Evolutionary conservation across 1,284 basidiomycete genomes (phyloP).

Genomic region (Xanthoconium separans): DNA sequence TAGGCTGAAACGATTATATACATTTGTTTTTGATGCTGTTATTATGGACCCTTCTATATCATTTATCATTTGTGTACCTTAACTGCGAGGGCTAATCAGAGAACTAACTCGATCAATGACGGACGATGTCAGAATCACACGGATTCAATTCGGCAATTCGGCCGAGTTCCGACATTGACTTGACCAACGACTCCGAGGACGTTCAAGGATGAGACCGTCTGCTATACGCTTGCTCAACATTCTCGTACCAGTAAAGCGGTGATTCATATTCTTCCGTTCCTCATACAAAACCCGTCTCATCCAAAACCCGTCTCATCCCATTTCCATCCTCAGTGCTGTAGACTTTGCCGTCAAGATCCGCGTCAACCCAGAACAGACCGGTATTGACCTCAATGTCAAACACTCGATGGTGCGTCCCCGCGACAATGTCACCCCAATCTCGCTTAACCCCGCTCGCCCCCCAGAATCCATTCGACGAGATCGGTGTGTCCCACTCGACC

Average conservation of each 20-base stretch:
- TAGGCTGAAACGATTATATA: not conserved
- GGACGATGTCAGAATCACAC: no score
- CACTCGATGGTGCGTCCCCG: slow-evolving; percentile 86
- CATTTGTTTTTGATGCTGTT: no score
- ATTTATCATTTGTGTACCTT: not conserved
- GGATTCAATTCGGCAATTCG: not conserved
- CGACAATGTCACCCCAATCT: not conserved
- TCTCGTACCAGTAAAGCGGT: slow-evolving; percentile 91
- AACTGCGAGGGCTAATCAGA: not conserved
- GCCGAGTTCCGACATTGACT: slow-evolving; percentile 18
- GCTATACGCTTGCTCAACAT: slow-evolving; percentile 76
- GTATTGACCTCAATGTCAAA: slow-evolving; percentile 93
- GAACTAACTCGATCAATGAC: not conserved
- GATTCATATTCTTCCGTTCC: slow-evolving; percentile 27
- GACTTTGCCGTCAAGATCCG: slow-evolving; percentile 94
- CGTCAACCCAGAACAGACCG: slow-evolving; percentile 88
- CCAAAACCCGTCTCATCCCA: not conserved
- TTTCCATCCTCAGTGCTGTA: slow-evolving; percentile 52
- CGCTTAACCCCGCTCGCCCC: not conserved
- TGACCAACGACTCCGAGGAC: not conserved
- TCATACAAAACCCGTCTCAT: no score
- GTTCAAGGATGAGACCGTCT: slow-evolving; percentile 66
- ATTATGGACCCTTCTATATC: no score
- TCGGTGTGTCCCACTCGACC: slow-evolving; percentile 52
- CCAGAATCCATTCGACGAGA: slow-evolving; percentile 96